These are phyloP conservation scores for Setomelanomma holmii DNA, from an alignment of 2,329 filamentous ascomycete species.

Conservation along the genomic window DNA sequence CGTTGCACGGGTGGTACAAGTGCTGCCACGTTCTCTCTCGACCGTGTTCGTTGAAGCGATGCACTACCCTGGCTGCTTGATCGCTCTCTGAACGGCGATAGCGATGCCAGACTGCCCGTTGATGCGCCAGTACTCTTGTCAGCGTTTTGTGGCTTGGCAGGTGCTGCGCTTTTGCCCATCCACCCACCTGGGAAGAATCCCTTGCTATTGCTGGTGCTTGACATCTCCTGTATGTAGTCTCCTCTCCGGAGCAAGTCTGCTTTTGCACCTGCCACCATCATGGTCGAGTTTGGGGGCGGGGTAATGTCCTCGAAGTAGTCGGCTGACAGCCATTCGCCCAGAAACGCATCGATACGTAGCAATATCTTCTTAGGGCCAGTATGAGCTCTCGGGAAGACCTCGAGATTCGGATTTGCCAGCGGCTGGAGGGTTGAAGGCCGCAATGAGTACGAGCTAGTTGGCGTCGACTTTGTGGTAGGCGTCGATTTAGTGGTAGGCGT, in stretches of 20 bases:
- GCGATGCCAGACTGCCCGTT: constrained; percentile 48
- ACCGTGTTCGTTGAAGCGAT: constrained; percentile 31
- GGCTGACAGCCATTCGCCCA: constrained; percentile 94
- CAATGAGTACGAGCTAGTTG: constrained; percentile 22
- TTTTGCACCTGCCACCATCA: constrained; percentile 91
- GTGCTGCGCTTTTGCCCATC: constrained; percentile 50
- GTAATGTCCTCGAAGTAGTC: constrained; percentile 94
- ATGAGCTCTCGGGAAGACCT: constrained; percentile 40
- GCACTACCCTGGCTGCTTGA: constrained; percentile 51
- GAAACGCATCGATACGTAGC: constrained; percentile 86
- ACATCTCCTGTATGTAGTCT: constrained; percentile 63
- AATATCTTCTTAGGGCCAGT: constrained; percentile 45
- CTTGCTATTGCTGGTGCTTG: constrained; percentile 47
- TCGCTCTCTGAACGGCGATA: constrained; percentile 53
- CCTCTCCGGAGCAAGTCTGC: constrained; percentile 81
- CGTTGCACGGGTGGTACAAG: constrained; percentile 24
- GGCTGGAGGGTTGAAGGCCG: constrained; percentile 40
- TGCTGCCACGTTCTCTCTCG: constrained; percentile 30
- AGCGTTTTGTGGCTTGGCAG: constrained; percentile 22
- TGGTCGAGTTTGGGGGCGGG: constrained; percentile 80
- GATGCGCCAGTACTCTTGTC: constrained; percentile 29
- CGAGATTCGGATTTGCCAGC: constrained; percentile 46
- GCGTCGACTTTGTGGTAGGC: constrained; percentile 21
- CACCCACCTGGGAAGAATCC: constrained; percentile 65
- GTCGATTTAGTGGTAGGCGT: constrained; percentile 23